These are phyloP conservation scores for Penicillium sp. DNA, from an alignment of 2,329 filamentous ascomycete genomes.

Conservation along the genomic window DNA sequence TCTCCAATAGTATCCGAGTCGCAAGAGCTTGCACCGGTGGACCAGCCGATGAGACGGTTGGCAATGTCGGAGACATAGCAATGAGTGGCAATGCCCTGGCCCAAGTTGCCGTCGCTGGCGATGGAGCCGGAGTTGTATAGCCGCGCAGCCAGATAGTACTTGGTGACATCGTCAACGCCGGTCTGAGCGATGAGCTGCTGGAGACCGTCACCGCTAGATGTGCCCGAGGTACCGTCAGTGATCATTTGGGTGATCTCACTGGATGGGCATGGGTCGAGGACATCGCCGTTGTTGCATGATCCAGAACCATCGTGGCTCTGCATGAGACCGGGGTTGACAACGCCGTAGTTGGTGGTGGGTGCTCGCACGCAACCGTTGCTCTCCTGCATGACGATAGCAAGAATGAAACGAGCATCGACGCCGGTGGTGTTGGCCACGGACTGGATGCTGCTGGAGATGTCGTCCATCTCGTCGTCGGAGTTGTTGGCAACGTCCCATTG, in stretches of 20 bases:
- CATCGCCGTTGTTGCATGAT: slow-evolving; percentile 26
- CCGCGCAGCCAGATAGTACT: slow-evolving; percentile 24
- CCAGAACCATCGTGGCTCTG: slow-evolving; percentile 34
- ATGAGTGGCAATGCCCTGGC: slow-evolving; percentile 37
- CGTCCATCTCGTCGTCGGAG: slow-evolving; percentile 19
- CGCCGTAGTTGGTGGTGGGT: slow-evolving; percentile 34
- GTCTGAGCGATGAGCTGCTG: slow-evolving; percentile 22
- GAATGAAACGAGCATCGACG: slow-evolving; percentile 37
- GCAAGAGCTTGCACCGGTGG: slow-evolving; percentile 15
- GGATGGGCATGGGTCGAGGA: slow-evolving; percentile 9
- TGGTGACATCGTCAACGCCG: slow-evolving; percentile 13
- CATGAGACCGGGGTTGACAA: slow-evolving; percentile 39
- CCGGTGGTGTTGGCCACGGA: slow-evolving; percentile 23
- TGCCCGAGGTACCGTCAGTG: slow-evolving; percentile 27
- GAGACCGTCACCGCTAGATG: slow-evolving; percentile 23
- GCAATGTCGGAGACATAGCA: slow-evolving; percentile 53
- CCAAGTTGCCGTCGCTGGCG: slow-evolving; percentile 22
- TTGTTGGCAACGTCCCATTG: slow-evolving; percentile 12
- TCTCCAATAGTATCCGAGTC: not conserved
- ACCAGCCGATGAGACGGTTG: slow-evolving; percentile 45
- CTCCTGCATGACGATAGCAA: slow-evolving; percentile 40
- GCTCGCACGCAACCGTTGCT: slow-evolving; percentile 37
- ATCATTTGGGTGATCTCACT: slow-evolving; percentile 26
- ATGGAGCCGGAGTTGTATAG: slow-evolving; percentile 35
- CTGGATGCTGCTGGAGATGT: slow-evolving; percentile 29